Evolutionary conservation across 2,329 filamentous ascomycete species (phyloP), one percentile per base, ranked within the genome.

Genomic region (Monosporascus sp.): DNA sequence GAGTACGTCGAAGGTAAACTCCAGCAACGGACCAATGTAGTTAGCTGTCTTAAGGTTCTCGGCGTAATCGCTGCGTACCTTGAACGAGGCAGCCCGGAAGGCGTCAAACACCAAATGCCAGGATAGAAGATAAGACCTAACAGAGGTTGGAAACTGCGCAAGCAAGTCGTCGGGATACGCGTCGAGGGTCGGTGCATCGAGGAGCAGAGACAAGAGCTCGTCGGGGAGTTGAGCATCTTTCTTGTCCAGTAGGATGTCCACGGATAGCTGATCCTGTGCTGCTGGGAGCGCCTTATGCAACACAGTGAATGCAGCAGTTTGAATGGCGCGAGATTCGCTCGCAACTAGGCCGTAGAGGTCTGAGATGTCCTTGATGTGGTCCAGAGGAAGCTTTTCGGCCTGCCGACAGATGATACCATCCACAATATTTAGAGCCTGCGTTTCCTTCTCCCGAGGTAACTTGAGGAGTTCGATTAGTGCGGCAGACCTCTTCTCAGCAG

Each of bases 51-150:
- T 94, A 52, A 99, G 80, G 54, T 88, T 83, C 24, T 90, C 82
- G 0, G 84, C 81, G 63, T 97, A 97, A 63, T 92, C 85, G 54
- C 82, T 83, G 60, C 90, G 88, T 17, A 97, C 84, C 62, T 90
- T 90, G 68, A 89, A 87, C 0, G 92, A 90, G 14, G 91, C 84
- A 20, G 84, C 83, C 18, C 78, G 75, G 65, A 93, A 95, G 45
- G 93, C 87, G 61, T 96, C 90, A 65, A 96, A 97, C 0, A 97
- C 79, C 1, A 97, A 77, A 58, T 89, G 83, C 94, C 94, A 99
- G 11, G 90, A 88, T 27, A 96, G 76, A 3, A 99, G 77, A 64
- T 97, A 99, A 9, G 86, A 84, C 50, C 90, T 83, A 47, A 96
- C 76, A 0, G 81, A 66, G 1, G 83, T 74, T 11, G 90, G 90